Evolutionary conservation across 441 rosid species (phyloP), one percentile per base, ranked within the genome.

Genomic region (Populus hybrid): DNA sequence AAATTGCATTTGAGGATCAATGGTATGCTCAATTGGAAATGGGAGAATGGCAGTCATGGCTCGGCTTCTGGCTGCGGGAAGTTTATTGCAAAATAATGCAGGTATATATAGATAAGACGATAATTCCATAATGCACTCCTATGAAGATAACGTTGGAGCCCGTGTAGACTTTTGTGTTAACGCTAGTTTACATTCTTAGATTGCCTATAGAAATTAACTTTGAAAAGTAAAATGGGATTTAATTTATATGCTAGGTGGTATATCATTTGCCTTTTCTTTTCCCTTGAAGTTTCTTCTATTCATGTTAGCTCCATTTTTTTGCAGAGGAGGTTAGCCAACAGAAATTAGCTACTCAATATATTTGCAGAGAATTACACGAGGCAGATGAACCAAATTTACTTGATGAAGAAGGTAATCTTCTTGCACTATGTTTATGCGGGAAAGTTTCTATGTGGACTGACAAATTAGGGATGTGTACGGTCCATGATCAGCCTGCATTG

Each of bases 331-430:
- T 76, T 85, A 76, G 80, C 76, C 84, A 75, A 74, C 80, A 78
- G 54, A 89, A 88, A 77, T 63, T 84, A 74, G 84, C 85, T 42
- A 79, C 83, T 63, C 88, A 84, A 79, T 79, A 80, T 72, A 76
- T 87, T 67, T 79, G 78, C 59, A 80, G 82, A 78, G 91, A 88
- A 80, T 80, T 91, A 63, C 78, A 46, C n/a, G 90, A 84, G 73
- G 91, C 92, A 72, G 89, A 91, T 78, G 91, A 89, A 79, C 85
- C 90, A 54, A 91, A 91, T 86, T 83, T 90, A 85, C 90, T 91
- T 67, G 89, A 89, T 77, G 92, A 86, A 84, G 88, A 90, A 85
- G 92, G 95, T 90, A 83, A 83, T 54, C 35, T 72, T 64, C 79
- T 75, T 40, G 66, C 35, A 16, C 24, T 21, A 14, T 18, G 28